phyloP scores from a whole-genome alignment of 495 filamentous ascomycete genomes.

The Monascus purpureus region DNA sequence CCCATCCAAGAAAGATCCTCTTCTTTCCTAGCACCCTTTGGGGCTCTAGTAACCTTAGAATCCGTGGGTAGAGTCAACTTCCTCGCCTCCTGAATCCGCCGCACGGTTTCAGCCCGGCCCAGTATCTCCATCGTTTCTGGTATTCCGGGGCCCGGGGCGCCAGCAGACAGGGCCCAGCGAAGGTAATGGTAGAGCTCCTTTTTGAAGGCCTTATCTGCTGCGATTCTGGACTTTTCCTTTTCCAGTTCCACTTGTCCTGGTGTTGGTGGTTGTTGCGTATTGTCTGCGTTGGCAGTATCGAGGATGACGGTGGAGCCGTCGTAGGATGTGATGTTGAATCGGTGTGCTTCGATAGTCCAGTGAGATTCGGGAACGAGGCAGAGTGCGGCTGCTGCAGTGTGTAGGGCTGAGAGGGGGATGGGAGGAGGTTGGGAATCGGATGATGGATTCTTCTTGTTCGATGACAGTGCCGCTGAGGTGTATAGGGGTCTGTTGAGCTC shows the following conservation, averaged over 20 bases:
- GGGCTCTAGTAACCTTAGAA: slow-evolving; percentile 8
- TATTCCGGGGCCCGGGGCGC: slow-evolving; percentile 43
- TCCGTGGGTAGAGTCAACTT: no score
- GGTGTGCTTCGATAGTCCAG: slow-evolving; percentile 25
- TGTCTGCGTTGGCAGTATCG: slow-evolving; percentile 1
- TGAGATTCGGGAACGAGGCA: slow-evolving; percentile 23
- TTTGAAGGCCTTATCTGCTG: slow-evolving; percentile 24
- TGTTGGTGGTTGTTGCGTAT: background rate
- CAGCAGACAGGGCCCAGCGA: slow-evolving; percentile 51
- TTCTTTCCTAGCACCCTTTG: slow-evolving; percentile 5
- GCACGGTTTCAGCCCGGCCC: slow-evolving; percentile 44
- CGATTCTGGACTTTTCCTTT: slow-evolving; percentile 5
- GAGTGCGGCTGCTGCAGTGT: slow-evolving; percentile 23
- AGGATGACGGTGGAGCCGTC: slow-evolving; percentile 16
- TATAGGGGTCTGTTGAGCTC: slow-evolving; percentile 22
- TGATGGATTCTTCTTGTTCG: slow-evolving; percentile 2
- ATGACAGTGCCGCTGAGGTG: slow-evolving; percentile 6
- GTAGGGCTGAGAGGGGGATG: slow-evolving; percentile 22
- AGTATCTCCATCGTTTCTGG: slow-evolving; percentile 46
- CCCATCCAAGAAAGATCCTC: slow-evolving; percentile 28
- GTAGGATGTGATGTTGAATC: slow-evolving; percentile 23
- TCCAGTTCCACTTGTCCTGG: slow-evolving; percentile 2
- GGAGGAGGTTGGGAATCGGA: slow-evolving; percentile 1
- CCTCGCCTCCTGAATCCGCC: slow-evolving; percentile 37
- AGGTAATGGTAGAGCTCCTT: slow-evolving; percentile 41